These are phyloP conservation scores for Tetracladium maxilliforme DNA, from an alignment of 2,329 filamentous ascomycete species.

Conservation along the genomic window DNA sequence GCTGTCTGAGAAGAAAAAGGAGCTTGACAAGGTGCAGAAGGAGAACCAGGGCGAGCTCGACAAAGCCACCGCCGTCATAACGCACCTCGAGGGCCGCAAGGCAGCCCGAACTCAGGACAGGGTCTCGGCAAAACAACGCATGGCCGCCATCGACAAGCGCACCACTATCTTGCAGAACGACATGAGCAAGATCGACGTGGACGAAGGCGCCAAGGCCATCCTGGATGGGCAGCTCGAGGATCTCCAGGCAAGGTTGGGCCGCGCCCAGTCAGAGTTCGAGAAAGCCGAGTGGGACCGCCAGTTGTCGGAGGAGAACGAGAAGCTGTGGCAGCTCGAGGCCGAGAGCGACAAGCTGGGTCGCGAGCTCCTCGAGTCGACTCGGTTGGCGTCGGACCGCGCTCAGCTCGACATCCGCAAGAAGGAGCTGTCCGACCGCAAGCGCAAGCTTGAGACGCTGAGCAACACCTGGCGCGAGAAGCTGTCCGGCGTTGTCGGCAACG, in stretches of 20 bases:
- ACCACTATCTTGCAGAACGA: slow-evolving; percentile 50
- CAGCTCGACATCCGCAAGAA: slow-evolving; percentile 73
- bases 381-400: slow-evolving; percentile 68
- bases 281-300: slow-evolving; percentile 55
- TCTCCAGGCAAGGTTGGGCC: slow-evolving; percentile 44
- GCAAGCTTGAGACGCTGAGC: slow-evolving; percentile 63
- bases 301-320: slow-evolving; percentile 48
- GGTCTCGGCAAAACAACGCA: slow-evolving; percentile 56
- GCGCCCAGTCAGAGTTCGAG: slow-evolving; percentile 47
- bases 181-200: slow-evolving; percentile 59
- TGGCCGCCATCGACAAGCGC: slow-evolving; percentile 59
- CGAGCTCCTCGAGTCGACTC: slow-evolving; percentile 76
- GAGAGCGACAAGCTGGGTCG: slow-evolving; percentile 56
- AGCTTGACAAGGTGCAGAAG: slow-evolving; percentile 59
- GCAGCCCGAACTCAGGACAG: slow-evolving; percentile 62
- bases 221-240: slow-evolving; percentile 63
- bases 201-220: slow-evolving; percentile 71
- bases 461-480: slow-evolving; percentile 63
- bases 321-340: slow-evolving; percentile 55
- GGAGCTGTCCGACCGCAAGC: slow-evolving; percentile 58
- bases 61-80: slow-evolving; percentile 56
- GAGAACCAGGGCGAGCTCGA: slow-evolving; percentile 63
- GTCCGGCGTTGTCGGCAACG: slow-evolving; percentile 41
- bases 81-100: slow-evolving; percentile 59
- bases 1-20: slow-evolving; percentile 61